Evolutionary conservation across 176 grass and related monocot species (phyloP).

Genomic region (Aegilops tauschii): DNA sequence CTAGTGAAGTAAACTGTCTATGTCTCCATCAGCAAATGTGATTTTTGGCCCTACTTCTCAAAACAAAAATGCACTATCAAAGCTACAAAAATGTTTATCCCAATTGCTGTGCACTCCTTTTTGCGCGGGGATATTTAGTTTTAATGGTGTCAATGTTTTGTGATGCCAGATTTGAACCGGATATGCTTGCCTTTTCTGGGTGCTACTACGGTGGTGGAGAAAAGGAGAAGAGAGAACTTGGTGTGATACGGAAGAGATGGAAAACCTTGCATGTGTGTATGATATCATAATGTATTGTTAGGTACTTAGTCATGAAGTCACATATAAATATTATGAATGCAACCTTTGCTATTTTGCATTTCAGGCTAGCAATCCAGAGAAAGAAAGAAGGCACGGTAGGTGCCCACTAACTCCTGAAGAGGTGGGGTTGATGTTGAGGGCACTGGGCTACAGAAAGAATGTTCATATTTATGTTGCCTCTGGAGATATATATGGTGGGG

Average conservation of each 20-base stretch:
- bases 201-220: slow-evolving; percentile 84
- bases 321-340: neutral
- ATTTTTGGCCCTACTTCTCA: neutral
- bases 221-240: slow-evolving; percentile 65
- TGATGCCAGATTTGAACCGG: slow-evolving; percentile 76
- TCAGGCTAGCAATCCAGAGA: slow-evolving; percentile 70
- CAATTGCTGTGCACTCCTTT: neutral
- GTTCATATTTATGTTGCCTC: slow-evolving; percentile 80
- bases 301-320: neutral
- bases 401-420: slow-evolving; percentile 85
- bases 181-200: slow-evolving; percentile 89
- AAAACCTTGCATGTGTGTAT: slow-evolving; percentile 70
- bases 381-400: slow-evolving; percentile 71
- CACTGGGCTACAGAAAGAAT: slow-evolving; percentile 54
- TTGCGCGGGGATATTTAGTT: neutral
- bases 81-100: neutral
- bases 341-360: slow-evolving; percentile 18
- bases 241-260: slow-evolving; percentile 69
- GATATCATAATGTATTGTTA: slow-evolving; percentile 6
- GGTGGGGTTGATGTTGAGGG: slow-evolving; percentile 75
- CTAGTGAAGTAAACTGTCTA: slow-evolving; percentile 4
- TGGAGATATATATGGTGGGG: slow-evolving; percentile 75
- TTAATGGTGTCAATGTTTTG: neutral
- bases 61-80: neutral
- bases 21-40: neutral